Evolutionary conservation across 2,329 filamentous ascomycete genomes (phyloP).

Genomic region (Exophiala aquamarina): DNA sequence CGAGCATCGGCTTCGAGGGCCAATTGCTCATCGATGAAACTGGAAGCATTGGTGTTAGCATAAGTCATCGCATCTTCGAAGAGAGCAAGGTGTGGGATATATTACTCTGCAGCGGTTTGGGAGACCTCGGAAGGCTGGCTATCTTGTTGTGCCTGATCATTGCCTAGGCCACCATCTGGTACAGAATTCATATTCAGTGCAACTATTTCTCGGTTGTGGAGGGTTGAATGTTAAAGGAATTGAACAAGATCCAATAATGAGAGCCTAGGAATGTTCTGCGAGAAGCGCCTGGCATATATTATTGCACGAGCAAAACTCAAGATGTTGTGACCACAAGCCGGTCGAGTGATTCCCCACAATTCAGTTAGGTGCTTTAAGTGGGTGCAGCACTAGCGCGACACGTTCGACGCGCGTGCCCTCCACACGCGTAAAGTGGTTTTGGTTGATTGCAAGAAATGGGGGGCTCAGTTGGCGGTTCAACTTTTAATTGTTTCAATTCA

Average conservation of each 20-base stretch:
- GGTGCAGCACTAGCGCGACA: conserved; percentile 7
- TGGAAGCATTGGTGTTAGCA: conserved; percentile 1
- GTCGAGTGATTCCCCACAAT: too few species aligned
- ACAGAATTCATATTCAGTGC: conserved; percentile 18
- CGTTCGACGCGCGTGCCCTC: conserved; percentile 2
- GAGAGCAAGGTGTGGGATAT: not conserved
- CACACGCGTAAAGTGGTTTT: conserved; percentile 10
- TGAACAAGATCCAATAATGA: too few species aligned
- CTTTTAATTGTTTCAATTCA: conserved; percentile 12
- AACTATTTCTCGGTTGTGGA: too few species aligned
- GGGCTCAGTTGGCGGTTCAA: not conserved
- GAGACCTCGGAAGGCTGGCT: conserved; percentile 55
- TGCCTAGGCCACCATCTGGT: not conserved
- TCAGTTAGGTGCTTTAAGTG: conserved; percentile 2
- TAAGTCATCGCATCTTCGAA: too few species aligned
- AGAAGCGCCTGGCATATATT: too few species aligned
- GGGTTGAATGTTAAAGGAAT: too few species aligned
- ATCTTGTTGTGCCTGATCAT: too few species aligned
- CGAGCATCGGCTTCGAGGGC: conserved; percentile 91
- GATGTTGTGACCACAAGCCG: too few species aligned
- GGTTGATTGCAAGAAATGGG: too few species aligned
- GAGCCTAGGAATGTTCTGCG: too few species aligned
- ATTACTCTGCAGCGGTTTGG: conserved; percentile 71
- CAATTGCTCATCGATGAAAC: conserved; percentile 83
- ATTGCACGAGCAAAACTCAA: too few species aligned